phyloP scores from a whole-genome alignment of 148 eudicot genomes.

The Suaeda aralocaspica region DNA sequence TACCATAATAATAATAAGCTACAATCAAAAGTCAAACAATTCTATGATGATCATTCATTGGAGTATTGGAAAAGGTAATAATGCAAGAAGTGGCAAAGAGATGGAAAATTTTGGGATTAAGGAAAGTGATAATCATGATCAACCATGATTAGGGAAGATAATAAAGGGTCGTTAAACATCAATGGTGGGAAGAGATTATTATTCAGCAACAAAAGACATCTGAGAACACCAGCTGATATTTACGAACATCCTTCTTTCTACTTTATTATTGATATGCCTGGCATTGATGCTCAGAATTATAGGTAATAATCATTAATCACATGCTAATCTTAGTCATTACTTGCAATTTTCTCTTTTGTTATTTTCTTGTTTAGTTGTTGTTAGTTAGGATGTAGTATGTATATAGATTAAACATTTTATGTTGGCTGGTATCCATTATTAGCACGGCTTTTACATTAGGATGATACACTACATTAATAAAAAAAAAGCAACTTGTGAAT shows the following conservation, averaged over 20 bases:
- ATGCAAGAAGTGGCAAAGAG: constrained; percentile 16
- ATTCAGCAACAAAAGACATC: constrained; percentile 28
- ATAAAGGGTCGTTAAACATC: neutral
- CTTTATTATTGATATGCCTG: constrained; percentile 44
- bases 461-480: too few species aligned
- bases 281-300: constrained; percentile 38
- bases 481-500: too few species aligned
- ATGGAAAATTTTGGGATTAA: constrained; percentile 16
- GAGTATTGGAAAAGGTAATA: neutral
- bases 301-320: constrained; percentile 21
- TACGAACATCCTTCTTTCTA: constrained; percentile 36
- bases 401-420: too few species aligned
- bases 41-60: neutral
- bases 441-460: neutral
- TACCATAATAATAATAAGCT: neutral
- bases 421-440: too few species aligned
- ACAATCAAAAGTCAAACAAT: constrained; percentile 14
- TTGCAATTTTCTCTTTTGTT: too few species aligned
- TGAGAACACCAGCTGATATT: constrained; percentile 43
- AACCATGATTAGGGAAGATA: neutral
- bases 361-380: too few species aligned
- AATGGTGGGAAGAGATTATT: constrained; percentile 15
- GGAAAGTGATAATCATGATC: constrained; percentile 5
- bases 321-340: too few species aligned
- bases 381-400: too few species aligned